A percentile compares a stretch with the other conserved stretches of the same genome.
phyloP scores from a whole-genome alignment of 495 filamentous ascomycete genomes.

The Clohesyomyces aquaticus region DNA sequence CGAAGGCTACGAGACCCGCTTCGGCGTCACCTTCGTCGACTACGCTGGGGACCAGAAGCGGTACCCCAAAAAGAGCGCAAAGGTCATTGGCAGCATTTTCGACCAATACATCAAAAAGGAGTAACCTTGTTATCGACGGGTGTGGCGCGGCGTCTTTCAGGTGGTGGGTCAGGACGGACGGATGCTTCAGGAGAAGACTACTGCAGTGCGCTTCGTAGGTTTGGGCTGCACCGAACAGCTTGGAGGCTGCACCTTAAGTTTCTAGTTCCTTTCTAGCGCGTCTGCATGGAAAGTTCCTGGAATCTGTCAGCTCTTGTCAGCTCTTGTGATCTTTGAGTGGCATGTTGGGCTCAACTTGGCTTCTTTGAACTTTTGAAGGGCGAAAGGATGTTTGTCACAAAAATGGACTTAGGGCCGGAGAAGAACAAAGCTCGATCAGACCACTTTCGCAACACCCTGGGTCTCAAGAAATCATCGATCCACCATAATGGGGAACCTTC shows the following conservation, averaged over 20 bases:
- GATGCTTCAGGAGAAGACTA: not conserved
- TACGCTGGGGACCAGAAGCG: slow-evolving; percentile 75
- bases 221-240: not conserved
- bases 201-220: not conserved
- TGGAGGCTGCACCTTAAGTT: not conserved
- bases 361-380: not conserved
- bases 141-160: not conserved
- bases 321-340: not conserved
- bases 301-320: too few relatives aligned
- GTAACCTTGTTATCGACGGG: slow-evolving; percentile 22
- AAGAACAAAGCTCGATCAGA: not conserved
- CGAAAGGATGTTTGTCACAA: not conserved
- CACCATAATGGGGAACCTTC: too few relatives aligned
- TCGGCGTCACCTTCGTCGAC: slow-evolving; percentile 78
- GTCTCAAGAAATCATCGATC: not conserved
- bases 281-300: slow-evolving; percentile 2
- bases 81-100: slow-evolving; percentile 66
- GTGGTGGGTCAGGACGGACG: not conserved
- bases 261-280: slow-evolving; percentile 8
- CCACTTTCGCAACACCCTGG: not conserved
- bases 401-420: not conserved
- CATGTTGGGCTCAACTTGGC: not conserved
- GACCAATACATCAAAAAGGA: slow-evolving; percentile 57
- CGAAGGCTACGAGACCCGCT: slow-evolving; percentile 82
- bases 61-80: slow-evolving; percentile 77